These are phyloP conservation scores for Camelina laxa DNA, from an alignment of 345 rosid species.

Conservation along the genomic window DNA sequence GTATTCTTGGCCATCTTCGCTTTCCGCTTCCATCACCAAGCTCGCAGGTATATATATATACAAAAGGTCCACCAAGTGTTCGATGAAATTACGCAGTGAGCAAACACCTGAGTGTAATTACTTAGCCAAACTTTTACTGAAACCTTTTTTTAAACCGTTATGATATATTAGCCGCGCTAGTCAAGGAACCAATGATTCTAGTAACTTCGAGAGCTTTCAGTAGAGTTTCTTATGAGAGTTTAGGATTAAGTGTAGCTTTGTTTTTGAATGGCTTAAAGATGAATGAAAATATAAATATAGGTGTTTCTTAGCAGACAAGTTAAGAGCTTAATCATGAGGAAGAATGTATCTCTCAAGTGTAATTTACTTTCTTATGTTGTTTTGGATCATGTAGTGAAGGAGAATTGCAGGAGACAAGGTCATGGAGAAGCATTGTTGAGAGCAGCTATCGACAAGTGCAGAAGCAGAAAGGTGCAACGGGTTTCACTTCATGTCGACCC, in stretches of 20 bases:
- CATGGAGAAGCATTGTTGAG: constrained; percentile 71
- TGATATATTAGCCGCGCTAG: background rate
- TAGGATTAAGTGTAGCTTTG: background rate
- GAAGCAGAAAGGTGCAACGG: constrained; percentile 66
- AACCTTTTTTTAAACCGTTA: background rate
- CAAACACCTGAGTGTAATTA: background rate
- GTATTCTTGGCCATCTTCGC: constrained; percentile 79
- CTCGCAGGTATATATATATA: constrained; percentile 65
- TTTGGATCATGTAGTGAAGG: constrained; percentile 61
- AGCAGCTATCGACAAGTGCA: constrained; percentile 72
- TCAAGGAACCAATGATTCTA: background rate
- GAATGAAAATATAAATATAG: background rate
- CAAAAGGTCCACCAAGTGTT: constrained; percentile 44
- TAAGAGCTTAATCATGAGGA: background rate
- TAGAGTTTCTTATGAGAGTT: background rate
- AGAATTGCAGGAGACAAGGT: constrained; percentile 65
- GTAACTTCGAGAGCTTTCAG: background rate
- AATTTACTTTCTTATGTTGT: background rate
- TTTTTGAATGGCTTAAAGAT: background rate
- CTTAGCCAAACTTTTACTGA: constrained; percentile 1
- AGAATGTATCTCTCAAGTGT: constrained; percentile 2
- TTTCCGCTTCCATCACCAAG: constrained; percentile 73
- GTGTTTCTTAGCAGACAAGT: background rate
- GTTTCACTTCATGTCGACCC: constrained; percentile 85
- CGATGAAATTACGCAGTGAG: constrained; percentile 49